Base-by-base conservation (phyloP, 495 filamentous ascomycete genomes). In the Ascodesmis nigricans region DNA sequence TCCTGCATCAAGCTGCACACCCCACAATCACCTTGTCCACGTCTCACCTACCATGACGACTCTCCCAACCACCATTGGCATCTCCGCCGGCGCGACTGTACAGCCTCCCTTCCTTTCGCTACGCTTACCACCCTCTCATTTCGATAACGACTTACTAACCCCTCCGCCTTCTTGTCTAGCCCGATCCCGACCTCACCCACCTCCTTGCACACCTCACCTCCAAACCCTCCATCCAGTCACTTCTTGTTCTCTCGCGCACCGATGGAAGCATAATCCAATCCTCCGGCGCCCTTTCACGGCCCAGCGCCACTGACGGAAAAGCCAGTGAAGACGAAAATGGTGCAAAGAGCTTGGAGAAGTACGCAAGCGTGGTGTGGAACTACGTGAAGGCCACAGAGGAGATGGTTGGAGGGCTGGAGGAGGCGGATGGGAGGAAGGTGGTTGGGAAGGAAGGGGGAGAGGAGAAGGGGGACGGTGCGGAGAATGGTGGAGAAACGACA, bases 331-430 rank as follows among this genome's bases (percentile, higher is more conserved):
- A 46, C 14, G 39, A 42, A 20, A 45, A 46, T 33, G 45, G 41
- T n/a, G 43, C 45, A 15, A 46, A 36, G 6, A 33, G 45, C 4
- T 31, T 46, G 10, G 42, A 42, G 19, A 42, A 46, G 21, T 50
- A 50, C 27, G 47, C 47, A 11, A 41, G 40, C 33, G 49, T 46
- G 37, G 47, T 50, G 19, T 50, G 45, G 46, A 49, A 42, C 15
- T 50, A 46, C 18, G 46, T 50, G 15, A 49, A 49, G 33, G 49
- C 33, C 3, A 36, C 41, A 3, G 47, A 50, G 13, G 46, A 49
- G 32, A 49, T 50, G 36, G 45, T 49, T 20, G 23, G 41, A 6
- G 46, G 35, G 13, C 49, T 50, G 46, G 44, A 46, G 40, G 43
- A 47, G 8, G 43, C 45, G 38, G 44, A 41, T 36, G 9, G 29